phyloP scores from a whole-genome alignment of 1,284 basidiomycete species.

The Psilocybe mexicana region DNA sequence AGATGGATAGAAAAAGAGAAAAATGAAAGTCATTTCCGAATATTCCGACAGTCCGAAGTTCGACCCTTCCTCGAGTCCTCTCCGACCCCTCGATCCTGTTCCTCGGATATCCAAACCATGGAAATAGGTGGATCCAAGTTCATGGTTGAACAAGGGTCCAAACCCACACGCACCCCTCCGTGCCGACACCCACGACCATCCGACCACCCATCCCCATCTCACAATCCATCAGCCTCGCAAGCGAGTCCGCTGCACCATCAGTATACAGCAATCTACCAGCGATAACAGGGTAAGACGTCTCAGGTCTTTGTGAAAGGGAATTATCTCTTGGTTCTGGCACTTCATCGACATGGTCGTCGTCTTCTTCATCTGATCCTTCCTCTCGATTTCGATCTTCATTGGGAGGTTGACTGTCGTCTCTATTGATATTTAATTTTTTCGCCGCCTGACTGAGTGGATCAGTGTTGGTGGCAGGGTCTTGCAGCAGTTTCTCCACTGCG shows the following conservation, averaged over 20 bases:
- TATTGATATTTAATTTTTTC: slow-evolving; percentile 20
- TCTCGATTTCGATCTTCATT: neutral
- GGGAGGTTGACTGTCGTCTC: neutral
- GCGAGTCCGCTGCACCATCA: neutral
- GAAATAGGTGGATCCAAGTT: neutral
- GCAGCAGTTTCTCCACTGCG: neutral
- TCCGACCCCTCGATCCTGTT: neutral
- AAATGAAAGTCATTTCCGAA: too few relatives aligned
- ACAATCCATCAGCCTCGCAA: slow-evolving; percentile 27
- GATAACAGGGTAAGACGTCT: slow-evolving; percentile 9
- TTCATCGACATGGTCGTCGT: slow-evolving; percentile 9
- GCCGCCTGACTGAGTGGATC: slow-evolving; percentile 19
- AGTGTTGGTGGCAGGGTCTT: neutral
- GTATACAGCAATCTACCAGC: slow-evolving; percentile 11
- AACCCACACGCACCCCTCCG: slow-evolving; percentile 40
- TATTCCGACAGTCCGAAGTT: too few relatives aligned
- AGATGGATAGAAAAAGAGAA: too few relatives aligned
- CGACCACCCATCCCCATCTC: slow-evolving; percentile 44
- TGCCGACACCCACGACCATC: slow-evolving; percentile 42
- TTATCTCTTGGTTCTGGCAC: neutral
- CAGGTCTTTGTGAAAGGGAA: neutral
- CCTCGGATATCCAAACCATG: neutral
- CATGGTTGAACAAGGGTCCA: slow-evolving; percentile 30
- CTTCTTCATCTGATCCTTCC: neutral
- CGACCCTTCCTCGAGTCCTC: too few relatives aligned